A percentile compares a stretch with the other conserved stretches of the same genome.
phyloP scores from a whole-genome alignment of 257 asterid genomes.

The Jacaranda mimosifolia region DNA sequence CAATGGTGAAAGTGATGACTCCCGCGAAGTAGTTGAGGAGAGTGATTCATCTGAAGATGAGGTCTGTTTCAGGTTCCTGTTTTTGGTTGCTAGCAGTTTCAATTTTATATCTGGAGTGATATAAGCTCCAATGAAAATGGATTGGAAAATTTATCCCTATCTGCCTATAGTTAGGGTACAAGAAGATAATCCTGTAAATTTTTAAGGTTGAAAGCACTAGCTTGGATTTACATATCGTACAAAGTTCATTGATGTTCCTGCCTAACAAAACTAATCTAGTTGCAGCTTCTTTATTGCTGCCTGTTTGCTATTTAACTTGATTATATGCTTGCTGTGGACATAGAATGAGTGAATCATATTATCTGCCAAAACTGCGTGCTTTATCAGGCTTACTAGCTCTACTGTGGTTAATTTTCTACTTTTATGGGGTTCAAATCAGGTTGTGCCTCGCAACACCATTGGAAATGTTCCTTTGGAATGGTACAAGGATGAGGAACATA shows the following conservation, averaged over 20 bases:
- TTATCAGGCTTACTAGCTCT: constrained; percentile 27
- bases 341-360: background rate
- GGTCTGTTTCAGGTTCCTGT: constrained; percentile 48
- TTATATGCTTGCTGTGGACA: background rate
- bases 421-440: constrained; percentile 51
- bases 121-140: background rate
- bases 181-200: background rate
- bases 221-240: constrained; percentile 13
- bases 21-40: constrained; percentile 62
- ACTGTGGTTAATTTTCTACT: constrained; percentile 27
- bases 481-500: constrained; percentile 95
- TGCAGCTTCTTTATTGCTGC: constrained; percentile 10
- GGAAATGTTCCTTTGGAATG: constrained; percentile 89
- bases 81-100: constrained; percentile 14
- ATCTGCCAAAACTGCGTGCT: background rate
- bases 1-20: constrained; percentile 53
- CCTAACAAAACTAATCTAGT: constrained; percentile 9
- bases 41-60: constrained; percentile 92
- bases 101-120: background rate
- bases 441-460: constrained; percentile 88
- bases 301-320: background rate
- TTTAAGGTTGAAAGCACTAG: constrained; percentile 1
- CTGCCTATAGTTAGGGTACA: background rate
- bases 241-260: constrained; percentile 8
- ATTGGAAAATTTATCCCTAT: background rate